Percentiles rank a stretch among this genome's conserved stretches.
Conservation (phyloP, 2,329 filamentous ascomycete genomes). For the Trichoderma endophyticum region DNA sequence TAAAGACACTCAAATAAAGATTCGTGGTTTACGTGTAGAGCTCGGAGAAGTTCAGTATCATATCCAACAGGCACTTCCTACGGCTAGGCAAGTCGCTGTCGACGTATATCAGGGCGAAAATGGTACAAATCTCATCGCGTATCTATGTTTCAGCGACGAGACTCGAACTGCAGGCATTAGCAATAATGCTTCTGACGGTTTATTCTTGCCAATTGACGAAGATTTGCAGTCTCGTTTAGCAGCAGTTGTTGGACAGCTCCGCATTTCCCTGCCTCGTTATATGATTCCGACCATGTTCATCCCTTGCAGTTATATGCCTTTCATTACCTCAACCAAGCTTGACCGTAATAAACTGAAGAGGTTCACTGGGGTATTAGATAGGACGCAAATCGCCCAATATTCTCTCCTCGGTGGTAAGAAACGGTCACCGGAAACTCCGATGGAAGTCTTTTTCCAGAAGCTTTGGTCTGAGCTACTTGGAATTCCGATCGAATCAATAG, state of each 20-base stretch:
- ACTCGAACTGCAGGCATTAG: not conserved
- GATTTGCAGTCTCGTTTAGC: not conserved
- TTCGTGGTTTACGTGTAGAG: conserved; percentile 14
- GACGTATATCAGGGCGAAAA: conserved; percentile 12
- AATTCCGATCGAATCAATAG: conserved; percentile 10
- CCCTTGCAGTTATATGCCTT: conserved; percentile 10
- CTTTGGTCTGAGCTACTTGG: conserved; percentile 13
- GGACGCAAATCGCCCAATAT: not conserved
- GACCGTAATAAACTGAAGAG: conserved; percentile 9
- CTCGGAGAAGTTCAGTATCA: conserved; percentile 15
- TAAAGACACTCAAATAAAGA: conserved; percentile 17
- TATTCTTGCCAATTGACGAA: conserved; percentile 1
- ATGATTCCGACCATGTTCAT: conserved; percentile 16
- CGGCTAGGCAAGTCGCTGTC: not conserved
- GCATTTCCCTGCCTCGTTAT: conserved; percentile 1
- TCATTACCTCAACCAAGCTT: conserved; percentile 13
- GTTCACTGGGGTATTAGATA: not conserved
- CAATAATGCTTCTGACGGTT: not conserved
- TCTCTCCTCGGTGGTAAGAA: not conserved
- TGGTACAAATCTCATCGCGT: conserved; percentile 1
- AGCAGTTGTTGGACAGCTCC: not conserved
- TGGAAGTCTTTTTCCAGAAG: conserved; percentile 7
- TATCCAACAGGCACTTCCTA: conserved; percentile 1
- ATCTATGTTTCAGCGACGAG: conserved; percentile 7
- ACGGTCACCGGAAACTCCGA: not conserved